Evolutionary conservation across 75 land plant species (phyloP).

Genomic region (Cupressus sempervirens): DNA sequence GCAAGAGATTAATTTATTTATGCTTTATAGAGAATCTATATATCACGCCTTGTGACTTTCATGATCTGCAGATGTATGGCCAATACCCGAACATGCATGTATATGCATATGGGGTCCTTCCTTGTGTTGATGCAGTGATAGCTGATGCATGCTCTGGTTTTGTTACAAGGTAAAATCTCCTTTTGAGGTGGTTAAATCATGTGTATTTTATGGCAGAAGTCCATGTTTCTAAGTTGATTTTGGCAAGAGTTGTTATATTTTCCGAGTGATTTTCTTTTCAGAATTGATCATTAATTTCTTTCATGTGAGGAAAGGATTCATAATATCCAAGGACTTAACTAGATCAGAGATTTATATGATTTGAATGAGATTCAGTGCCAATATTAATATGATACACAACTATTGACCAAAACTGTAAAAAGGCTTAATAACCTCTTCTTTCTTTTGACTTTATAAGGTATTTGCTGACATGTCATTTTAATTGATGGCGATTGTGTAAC

Average conservation of each 20-base stretch:
- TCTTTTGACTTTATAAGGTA: neutral
- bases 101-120: conserved; percentile 83
- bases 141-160: conserved; percentile 87
- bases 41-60: conserved; percentile 2
- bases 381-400: neutral
- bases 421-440: neutral
- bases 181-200: neutral
- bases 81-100: conserved; percentile 84
- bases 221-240: neutral
- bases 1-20: neutral
- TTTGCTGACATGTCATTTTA: neutral
- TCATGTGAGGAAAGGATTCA: neutral
- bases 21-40: neutral
- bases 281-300: neutral
- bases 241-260: neutral
- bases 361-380: neutral
- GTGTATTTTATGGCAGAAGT: neutral
- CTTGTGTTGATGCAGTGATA: conserved; percentile 75
- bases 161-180: conserved; percentile 64
- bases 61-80: conserved; percentile 41
- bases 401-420: neutral
- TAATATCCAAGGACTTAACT: neutral
- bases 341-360: neutral
- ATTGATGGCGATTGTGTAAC: neutral
- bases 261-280: neutral